Conservation (phyloP, 768 basidiomycete genomes). For the Cytidiella melzeri region DNA sequence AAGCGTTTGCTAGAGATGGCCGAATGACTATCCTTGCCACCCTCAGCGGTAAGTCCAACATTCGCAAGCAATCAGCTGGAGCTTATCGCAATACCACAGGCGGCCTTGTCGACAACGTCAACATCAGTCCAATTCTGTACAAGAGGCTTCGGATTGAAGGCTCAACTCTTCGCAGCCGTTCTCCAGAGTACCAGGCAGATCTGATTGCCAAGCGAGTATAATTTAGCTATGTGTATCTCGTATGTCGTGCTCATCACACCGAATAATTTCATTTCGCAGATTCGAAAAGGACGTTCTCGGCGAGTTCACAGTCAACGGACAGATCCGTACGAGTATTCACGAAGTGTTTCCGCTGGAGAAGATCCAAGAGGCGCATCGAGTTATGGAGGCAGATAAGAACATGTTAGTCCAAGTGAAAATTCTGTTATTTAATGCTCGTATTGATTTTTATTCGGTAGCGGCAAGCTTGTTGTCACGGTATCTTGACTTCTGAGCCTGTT, state of each 20-base stretch:
- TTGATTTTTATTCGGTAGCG: no score
- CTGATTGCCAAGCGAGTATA: slow-evolving; percentile 49
- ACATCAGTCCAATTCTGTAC: slow-evolving; percentile 63
- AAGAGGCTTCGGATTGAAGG: slow-evolving; percentile 88
- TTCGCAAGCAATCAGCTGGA: slow-evolving; percentile 12
- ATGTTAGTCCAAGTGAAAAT: no score
- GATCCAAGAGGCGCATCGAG: slow-evolving; percentile 73
- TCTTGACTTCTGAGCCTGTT: no score
- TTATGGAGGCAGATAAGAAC: slow-evolving; percentile 76
- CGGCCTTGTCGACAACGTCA: slow-evolving; percentile 24
- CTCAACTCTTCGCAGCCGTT: slow-evolving; percentile 76
- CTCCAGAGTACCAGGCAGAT: slow-evolving; percentile 68
- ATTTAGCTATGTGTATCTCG: not conserved
- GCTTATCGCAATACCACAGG: slow-evolving; percentile 16
- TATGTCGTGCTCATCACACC: not conserved
- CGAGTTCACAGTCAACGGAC: slow-evolving; percentile 56
- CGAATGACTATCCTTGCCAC: slow-evolving; percentile 64
- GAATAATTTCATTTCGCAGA: slow-evolving; percentile 29
- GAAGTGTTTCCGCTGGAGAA: slow-evolving; percentile 80
- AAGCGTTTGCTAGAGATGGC: slow-evolving; percentile 64
- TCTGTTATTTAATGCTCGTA: no score
- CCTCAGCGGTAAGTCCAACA: slow-evolving; percentile 49
- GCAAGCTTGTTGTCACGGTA: no score
- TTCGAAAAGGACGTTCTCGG: slow-evolving; percentile 51
- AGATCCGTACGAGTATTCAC: slow-evolving; percentile 71